Base-by-base conservation (phyloP, 2,329 filamentous ascomycete genomes). In the Paraconiothyrium sp. region DNA sequence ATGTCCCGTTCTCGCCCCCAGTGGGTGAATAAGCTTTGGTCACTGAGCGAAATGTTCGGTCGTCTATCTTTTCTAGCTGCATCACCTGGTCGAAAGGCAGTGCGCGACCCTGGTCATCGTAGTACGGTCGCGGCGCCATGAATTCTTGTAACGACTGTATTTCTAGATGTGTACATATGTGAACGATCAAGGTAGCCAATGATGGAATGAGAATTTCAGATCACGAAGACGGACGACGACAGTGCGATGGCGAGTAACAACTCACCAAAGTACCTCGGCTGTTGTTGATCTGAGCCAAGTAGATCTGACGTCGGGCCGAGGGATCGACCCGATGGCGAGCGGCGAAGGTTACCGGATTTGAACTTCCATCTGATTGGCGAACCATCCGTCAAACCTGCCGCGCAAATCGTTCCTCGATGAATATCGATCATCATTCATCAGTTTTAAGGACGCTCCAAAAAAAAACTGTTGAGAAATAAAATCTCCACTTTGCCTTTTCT, bases 21-120 rank as follows among this genome's bases (percentile, higher is more conserved):
- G 72, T 71, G 0, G 84, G 83, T 11, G 79, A 76, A 62, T 80
- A 85, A 0, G 80, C 77, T 55, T 73, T 76, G 9, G 78, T 76
- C 35, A 73, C 77, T 2, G 78, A 81, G 34, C 78, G 74, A 58
- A 75, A 82, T 24, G 78, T 81, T 49, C 65, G 60, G 37, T 79
- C 73, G 59, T 80, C 76, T 58, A 81, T 78, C 59, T 71, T 78
- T 58, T 81, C 78, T 1, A 82, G 70, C 46, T 74, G 68, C 57
- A 83, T 77, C 32, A 82, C 69, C 43, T 81, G 78, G 37, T 75
- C 72, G 59, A 82, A 82, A 1, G 79, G 75, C 2, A 78, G 71
- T 34, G 73, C 71, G 24, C 67, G 58, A 32, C 64, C 67, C 2
- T 69, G 60, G 9, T 63, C 48, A 9, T 73, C 71, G 47, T 70